Evolutionary conservation across 495 filamentous ascomycete species (phyloP).

Genomic region (Lasiosphaeriaceae sp.): DNA sequence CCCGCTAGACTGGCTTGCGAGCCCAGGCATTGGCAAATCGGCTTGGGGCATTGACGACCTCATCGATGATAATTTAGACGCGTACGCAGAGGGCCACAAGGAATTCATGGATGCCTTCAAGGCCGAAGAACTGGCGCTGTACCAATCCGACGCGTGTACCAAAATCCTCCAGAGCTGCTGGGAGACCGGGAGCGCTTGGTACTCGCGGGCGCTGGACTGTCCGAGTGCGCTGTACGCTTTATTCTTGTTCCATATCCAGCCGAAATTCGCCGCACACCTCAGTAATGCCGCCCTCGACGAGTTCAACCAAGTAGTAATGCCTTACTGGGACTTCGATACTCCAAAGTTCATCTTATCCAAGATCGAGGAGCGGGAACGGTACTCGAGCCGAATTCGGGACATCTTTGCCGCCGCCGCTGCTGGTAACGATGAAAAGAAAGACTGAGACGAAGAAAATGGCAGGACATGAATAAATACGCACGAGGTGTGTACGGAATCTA

Average conservation of each 20-base stretch:
- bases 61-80: slow-evolving; percentile 2
- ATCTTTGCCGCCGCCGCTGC: neutral
- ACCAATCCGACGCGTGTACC: neutral
- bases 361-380: neutral
- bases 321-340: neutral
- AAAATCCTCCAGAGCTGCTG: neutral
- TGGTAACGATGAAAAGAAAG: neutral
- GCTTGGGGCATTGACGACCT: slow-evolving; percentile 4
- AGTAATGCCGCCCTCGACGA: neutral
- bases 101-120: neutral
- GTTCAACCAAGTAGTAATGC: neutral
- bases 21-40: slow-evolving; percentile 11
- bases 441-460: neutral
- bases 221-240: neutral
- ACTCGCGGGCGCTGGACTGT: neutral
- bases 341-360: neutral
- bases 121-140: neutral
- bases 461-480: neutral
- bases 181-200: neutral
- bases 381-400: neutral
- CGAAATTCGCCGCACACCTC: neutral
- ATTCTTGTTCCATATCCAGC: neutral
- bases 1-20: slow-evolving; percentile 26
- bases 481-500: neutral
- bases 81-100: slow-evolving; percentile 1